Evolutionary conservation across 202 grass and related monocot species (phyloP).

Genomic region (Bolboschoenoplectus hybrid): DNA sequence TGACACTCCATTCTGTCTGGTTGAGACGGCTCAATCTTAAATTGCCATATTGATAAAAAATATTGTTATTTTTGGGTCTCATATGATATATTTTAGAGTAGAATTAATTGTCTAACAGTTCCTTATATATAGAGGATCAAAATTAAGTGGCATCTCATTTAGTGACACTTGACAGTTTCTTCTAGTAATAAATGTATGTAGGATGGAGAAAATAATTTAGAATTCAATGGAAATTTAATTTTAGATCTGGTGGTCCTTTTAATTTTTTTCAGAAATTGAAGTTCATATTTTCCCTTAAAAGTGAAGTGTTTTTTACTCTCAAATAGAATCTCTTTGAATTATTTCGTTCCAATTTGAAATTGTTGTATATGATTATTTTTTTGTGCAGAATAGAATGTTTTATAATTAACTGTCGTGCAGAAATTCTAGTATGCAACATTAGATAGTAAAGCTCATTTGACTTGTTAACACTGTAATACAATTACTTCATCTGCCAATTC

Average conservation of each 20-base stretch:
- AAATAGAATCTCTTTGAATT: too few species aligned
- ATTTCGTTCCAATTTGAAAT: too few species aligned
- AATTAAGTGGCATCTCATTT: background rate
- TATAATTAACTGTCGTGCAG: too few species aligned
- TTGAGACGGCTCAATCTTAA: constrained; percentile 75
- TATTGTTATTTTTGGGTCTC: background rate
- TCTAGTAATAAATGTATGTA: background rate
- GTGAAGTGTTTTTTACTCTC: too few species aligned
- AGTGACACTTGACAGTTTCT: background rate
- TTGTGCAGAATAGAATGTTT: too few species aligned
- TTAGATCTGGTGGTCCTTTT: background rate
- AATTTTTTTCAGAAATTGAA: background rate
- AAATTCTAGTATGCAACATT: too few species aligned
- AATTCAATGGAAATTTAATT: background rate
- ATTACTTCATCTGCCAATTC: too few species aligned
- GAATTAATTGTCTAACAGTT: background rate
- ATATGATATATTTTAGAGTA: background rate
- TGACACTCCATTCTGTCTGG: constrained; percentile 94
- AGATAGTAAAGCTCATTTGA: too few species aligned
- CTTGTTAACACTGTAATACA: too few species aligned
- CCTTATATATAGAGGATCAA: background rate
- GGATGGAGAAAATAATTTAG: background rate
- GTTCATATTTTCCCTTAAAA: too few species aligned
- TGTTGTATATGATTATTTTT: too few species aligned
- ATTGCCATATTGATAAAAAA: constrained; percentile 58